Conservation (phyloP, 1,139 yeast species). For the Kodamaea derodonti region DNA sequence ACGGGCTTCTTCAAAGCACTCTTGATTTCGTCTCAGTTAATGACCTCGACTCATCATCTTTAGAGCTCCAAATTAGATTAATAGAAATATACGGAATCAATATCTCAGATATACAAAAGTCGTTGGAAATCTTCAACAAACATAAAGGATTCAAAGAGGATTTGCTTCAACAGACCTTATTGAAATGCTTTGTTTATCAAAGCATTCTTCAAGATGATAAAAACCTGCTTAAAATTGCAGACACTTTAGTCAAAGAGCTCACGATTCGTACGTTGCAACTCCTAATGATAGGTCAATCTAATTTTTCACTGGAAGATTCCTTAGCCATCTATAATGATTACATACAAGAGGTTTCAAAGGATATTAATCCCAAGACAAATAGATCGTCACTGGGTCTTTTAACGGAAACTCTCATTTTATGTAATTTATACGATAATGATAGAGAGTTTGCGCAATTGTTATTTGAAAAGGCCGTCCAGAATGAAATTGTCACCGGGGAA, state of each 20-base stretch:
- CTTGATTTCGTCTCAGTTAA: conserved; percentile 18
- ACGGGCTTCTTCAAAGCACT: not conserved
- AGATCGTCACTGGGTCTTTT: conserved; percentile 46
- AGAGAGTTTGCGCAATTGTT: conserved; percentile 60
- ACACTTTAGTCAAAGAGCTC: conserved; percentile 36
- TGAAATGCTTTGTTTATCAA: conserved; percentile 28
- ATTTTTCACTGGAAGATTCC: conserved; percentile 41
- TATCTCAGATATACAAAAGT: conserved; percentile 23
- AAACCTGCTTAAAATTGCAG: conserved; percentile 38
- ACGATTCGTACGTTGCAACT: conserved; percentile 36
- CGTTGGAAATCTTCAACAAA: conserved; percentile 29
- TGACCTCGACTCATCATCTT: conserved; percentile 25
- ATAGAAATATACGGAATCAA: conserved; percentile 39
- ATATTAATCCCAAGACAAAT: conserved; percentile 29
- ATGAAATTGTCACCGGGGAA: conserved; percentile 38
- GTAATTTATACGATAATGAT: conserved; percentile 48
- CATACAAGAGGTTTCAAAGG: conserved; percentile 34
- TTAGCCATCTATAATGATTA: conserved; percentile 52
- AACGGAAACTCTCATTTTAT: conserved; percentile 51
- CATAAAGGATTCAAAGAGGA: conserved; percentile 35
- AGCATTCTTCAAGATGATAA: conserved; percentile 34
- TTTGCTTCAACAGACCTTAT: conserved; percentile 23
- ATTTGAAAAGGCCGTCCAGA: conserved; percentile 52
- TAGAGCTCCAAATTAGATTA: conserved; percentile 22
- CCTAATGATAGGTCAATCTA: conserved; percentile 45